phyloP scores from a whole-genome alignment of 2,329 filamentous ascomycete genomes.

The Claviceps arundinis region DNA sequence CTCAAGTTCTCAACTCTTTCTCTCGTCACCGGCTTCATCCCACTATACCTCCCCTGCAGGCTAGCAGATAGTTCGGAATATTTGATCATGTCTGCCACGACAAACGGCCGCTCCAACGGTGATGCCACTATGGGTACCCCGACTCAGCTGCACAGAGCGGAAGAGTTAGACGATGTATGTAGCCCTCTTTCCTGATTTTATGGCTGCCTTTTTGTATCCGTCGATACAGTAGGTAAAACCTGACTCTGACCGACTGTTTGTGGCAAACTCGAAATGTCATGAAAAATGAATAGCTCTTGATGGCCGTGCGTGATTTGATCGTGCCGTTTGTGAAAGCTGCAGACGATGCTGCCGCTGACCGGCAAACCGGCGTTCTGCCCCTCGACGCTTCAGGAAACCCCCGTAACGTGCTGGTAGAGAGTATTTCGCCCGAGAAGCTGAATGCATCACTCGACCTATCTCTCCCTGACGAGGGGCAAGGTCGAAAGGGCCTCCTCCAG shows the following conservation, averaged over 20 bases:
- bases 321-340: conserved; percentile 59
- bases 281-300: conserved; percentile 41
- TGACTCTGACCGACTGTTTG: conserved; percentile 1
- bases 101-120: conserved; percentile 7
- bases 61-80: too few species aligned
- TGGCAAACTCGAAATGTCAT: background rate
- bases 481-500: conserved; percentile 61
- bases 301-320: conserved; percentile 53
- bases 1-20: too few species aligned
- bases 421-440: conserved; percentile 44
- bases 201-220: background rate
- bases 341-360: conserved; percentile 45
- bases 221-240: too few species aligned
- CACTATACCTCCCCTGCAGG: too few species aligned
- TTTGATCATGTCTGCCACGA: background rate
- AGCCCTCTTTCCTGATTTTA: background rate
- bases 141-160: conserved; percentile 17
- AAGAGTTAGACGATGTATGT: conserved; percentile 19
- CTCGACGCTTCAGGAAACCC: conserved; percentile 23
- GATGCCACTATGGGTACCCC: conserved; percentile 11
- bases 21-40: too few species aligned
- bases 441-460: conserved; percentile 41
- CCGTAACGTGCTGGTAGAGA: conserved; percentile 50
- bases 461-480: conserved; percentile 44
- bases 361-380: conserved; percentile 35